phyloP scores from a whole-genome alignment of 108 stramenopile species.

The Asterionellopsis glacialis region DNA sequence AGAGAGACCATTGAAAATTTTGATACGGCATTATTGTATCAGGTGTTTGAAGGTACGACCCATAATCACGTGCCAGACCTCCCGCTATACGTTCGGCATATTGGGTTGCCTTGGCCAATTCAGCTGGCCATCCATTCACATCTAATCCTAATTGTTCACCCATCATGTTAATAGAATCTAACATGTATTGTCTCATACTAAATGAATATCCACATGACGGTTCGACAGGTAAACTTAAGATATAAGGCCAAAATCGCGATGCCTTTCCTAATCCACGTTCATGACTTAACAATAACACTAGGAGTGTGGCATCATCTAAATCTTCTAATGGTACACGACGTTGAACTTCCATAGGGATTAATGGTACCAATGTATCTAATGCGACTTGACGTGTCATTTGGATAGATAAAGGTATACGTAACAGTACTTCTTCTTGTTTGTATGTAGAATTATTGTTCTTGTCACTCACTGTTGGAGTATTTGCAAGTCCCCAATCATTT shows the following conservation, averaged over 20 bases:
- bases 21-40: constrained; percentile 21
- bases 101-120: constrained; percentile 60
- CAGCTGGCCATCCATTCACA: constrained; percentile 67
- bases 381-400: constrained; percentile 79
- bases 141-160: constrained; percentile 67
- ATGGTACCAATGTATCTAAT: constrained; percentile 46
- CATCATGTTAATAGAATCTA: constrained; percentile 65
- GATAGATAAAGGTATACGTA: constrained; percentile 59
- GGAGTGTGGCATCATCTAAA: constrained; percentile 69
- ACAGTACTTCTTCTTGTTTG: constrained; percentile 56
- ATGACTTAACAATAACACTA: constrained; percentile 63
- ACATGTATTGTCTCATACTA: constrained; percentile 43
- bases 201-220: constrained; percentile 72
- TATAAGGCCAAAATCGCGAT: constrained; percentile 71
- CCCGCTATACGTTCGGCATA: constrained; percentile 47
- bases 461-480: background rate
- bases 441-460: background rate
- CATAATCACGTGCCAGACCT: constrained; percentile 35
- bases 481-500: background rate
- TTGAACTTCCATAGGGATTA: constrained; percentile 46
- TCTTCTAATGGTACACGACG: constrained; percentile 31
- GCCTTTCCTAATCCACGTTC: constrained; percentile 59
- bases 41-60: constrained; percentile 32
- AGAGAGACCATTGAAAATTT: constrained; percentile 74
- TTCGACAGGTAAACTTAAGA: constrained; percentile 65